Evolutionary conservation across 441 rosid species (phyloP).

Genomic region (Manihot esculenta): DNA sequence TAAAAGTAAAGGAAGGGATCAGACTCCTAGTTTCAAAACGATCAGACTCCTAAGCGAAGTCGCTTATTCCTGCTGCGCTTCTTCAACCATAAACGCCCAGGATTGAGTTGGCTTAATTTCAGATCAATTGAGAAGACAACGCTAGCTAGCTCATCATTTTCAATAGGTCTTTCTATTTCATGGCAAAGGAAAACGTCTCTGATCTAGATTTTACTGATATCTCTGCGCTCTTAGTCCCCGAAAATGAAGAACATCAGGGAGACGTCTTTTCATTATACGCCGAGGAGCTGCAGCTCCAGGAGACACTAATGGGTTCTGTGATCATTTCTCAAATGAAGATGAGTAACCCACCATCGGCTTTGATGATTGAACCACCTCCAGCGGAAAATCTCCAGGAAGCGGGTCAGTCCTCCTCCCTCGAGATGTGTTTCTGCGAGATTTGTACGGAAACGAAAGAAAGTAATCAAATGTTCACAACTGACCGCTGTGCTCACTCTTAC

Average conservation of each 20-base stretch:
- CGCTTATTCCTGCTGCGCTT: no score
- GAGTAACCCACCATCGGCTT: background rate
- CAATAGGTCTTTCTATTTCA: background rate
- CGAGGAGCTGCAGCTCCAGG: conserved; percentile 42
- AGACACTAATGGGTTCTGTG: conserved; percentile 35
- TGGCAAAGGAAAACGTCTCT: conserved; percentile 4
- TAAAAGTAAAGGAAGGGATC: no score
- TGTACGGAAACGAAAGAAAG: conserved; percentile 41
- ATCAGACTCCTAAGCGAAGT: no score
- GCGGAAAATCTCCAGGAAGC: background rate
- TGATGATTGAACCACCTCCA: background rate
- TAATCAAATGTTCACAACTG: conserved; percentile 33
- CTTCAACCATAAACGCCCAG: no score
- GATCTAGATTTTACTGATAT: conserved; percentile 24
- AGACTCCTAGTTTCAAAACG: no score
- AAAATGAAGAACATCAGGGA: conserved; percentile 4
- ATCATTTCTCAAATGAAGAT: conserved; percentile 16
- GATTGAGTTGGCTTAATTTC: no score
- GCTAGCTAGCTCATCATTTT: background rate
- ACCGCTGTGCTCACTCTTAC: conserved; percentile 38
- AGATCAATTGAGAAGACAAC: no score
- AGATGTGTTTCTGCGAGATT: conserved; percentile 38
- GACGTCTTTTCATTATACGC: conserved; percentile 32
- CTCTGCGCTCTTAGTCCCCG: conserved; percentile 26
- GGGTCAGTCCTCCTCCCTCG: conserved; percentile 33